phyloP scores from a whole-genome alignment of 2,329 filamentous ascomycete species.

The Hymenoscyphus scutula region DNA sequence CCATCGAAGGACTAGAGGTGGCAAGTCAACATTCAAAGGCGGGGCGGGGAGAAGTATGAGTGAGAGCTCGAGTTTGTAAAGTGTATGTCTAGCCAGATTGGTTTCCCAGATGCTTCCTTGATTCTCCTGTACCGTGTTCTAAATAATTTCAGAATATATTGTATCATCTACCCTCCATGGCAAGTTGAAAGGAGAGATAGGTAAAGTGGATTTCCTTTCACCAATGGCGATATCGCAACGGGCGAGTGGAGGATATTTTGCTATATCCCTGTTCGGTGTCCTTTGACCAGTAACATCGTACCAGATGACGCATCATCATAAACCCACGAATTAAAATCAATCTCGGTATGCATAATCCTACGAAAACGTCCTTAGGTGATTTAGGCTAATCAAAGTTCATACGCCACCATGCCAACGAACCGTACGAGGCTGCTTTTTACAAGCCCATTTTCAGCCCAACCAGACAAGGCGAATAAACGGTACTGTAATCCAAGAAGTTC shows the following conservation, averaged over 20 bases:
- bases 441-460: neutral
- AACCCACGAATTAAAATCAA: slow-evolving; percentile 1
- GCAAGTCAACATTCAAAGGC: neutral
- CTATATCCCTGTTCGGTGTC: neutral
- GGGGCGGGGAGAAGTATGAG: neutral
- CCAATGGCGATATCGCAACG: too few species aligned
- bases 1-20: neutral
- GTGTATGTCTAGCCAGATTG: neutral
- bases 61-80: neutral
- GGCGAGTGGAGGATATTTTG: neutral
- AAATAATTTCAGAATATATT: neutral
- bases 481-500: neutral
- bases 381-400: neutral
- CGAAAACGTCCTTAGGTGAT: neutral
- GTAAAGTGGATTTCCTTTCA: too few species aligned
- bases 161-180: neutral
- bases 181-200: too few species aligned
- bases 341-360: neutral
- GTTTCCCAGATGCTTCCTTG: neutral
- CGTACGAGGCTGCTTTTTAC: neutral
- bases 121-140: neutral
- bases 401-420: neutral
- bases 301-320: neutral
- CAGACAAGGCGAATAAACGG: neutral
- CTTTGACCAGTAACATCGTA: neutral